These are phyloP conservation scores for Blastobotrys malaysiensis DNA, from an alignment of 1,139 yeast species.

Conservation along the genomic window DNA sequence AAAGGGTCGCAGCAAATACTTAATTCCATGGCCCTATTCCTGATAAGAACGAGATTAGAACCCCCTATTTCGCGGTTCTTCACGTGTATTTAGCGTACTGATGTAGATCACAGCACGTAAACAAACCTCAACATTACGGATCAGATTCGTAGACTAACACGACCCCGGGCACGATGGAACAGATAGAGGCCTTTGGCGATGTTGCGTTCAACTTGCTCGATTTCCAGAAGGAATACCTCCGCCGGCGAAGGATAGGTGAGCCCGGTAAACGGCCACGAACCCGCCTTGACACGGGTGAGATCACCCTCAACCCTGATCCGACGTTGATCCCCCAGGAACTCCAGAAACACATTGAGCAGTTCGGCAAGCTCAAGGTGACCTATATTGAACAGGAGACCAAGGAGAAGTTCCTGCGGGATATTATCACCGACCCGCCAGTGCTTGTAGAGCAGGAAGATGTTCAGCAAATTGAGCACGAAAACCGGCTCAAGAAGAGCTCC, in stretches of 20 bases:
- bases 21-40: too few relatives aligned
- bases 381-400: constrained; percentile 65
- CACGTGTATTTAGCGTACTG: background rate
- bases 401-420: constrained; percentile 46
- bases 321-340: constrained; percentile 25
- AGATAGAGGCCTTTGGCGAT: constrained; percentile 5
- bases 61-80: background rate
- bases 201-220: constrained; percentile 14
- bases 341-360: constrained; percentile 34
- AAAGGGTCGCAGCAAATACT: too few relatives aligned
- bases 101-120: background rate
- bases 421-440: constrained; percentile 35
- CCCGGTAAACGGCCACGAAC: constrained; percentile 13
- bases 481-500: constrained; percentile 26
- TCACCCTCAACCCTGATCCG: constrained; percentile 21
- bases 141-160: background rate
- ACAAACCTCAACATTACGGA: background rate
- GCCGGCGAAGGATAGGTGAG: constrained; percentile 12
- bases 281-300: constrained; percentile 15
- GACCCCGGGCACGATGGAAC: constrained; percentile 6
- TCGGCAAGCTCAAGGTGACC: constrained; percentile 51
- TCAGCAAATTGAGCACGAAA: constrained; percentile 28
- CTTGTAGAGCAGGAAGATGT: constrained; percentile 32
- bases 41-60: too few relatives aligned
- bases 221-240: constrained; percentile 15